Percentiles rank a stretch among this genome's conserved stretches.
These are phyloP conservation scores for Sarcodon sp. DNA, from an alignment of 768 basidiomycete genomes.

Conservation along the genomic window DNA sequence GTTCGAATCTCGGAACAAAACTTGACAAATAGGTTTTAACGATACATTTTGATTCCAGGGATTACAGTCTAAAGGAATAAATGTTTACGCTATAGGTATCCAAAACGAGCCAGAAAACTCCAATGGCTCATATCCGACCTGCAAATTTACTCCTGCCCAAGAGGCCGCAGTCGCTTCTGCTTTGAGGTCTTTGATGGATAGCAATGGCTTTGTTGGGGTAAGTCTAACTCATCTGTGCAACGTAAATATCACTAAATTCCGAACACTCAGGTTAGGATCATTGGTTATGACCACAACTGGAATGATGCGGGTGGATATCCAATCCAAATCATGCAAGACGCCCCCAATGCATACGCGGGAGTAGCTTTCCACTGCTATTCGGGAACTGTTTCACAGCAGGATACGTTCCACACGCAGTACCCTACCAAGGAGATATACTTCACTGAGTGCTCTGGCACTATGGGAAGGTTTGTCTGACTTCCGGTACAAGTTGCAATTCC, in stretches of 20 bases:
- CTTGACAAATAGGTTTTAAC: too few species aligned
- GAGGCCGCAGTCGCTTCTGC: conserved; percentile 47
- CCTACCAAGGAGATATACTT: conserved; percentile 46
- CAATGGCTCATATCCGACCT: conserved; percentile 59
- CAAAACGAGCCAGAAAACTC: conserved; percentile 42
- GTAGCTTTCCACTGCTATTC: conserved; percentile 66
- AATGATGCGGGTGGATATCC: conserved; percentile 50
- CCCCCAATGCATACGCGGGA: conserved; percentile 42
- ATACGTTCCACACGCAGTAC: conserved; percentile 38
- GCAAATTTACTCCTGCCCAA: conserved; percentile 34
- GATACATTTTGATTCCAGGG: conserved; percentile 26
- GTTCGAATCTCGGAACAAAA: too few species aligned
- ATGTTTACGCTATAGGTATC: conserved; percentile 50
- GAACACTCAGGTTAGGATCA: conserved; percentile 25
- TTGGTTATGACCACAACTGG: conserved; percentile 74
- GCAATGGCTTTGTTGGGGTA: conserved; percentile 42
- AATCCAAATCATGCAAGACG: conserved; percentile 45
- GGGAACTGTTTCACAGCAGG: conserved; percentile 40
- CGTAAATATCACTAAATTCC: too few species aligned
- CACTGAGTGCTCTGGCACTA: conserved; percentile 52
- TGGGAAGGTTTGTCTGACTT: too few species aligned
- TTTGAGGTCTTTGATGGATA: conserved; percentile 46
- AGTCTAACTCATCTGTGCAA: too few species aligned
- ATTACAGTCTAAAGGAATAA: conserved; percentile 46
- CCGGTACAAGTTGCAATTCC: too few species aligned